phyloP scores from a whole-genome alignment of 805 yeast species.

The Candida broadrunensis region DNA sequence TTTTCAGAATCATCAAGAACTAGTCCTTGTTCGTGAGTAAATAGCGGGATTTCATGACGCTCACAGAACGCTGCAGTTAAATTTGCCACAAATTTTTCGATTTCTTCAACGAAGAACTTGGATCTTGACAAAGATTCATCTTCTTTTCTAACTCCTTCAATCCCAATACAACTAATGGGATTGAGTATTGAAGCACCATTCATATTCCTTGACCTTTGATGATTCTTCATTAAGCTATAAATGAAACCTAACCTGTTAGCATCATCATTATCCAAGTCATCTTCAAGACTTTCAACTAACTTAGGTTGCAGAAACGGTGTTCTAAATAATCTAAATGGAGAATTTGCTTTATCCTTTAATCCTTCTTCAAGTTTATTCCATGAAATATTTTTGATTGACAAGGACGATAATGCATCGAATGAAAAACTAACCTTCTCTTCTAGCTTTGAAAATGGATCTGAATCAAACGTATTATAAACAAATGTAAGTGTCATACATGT shows the following conservation, averaged over 20 bases:
- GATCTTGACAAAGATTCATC: conserved; percentile 7
- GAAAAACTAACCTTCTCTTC: conserved; percentile 20
- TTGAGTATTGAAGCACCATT: conserved; percentile 22
- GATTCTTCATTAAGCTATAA: conserved; percentile 26
- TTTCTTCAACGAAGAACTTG: conserved; percentile 23
- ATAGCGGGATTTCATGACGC: conserved; percentile 13
- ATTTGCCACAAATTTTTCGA: conserved; percentile 22
- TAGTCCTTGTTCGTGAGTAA: conserved; percentile 16
- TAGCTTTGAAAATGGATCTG: conserved; percentile 27
- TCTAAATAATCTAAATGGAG: conserved; percentile 19
- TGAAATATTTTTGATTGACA: conserved; percentile 20
- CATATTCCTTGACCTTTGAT: conserved; percentile 28
- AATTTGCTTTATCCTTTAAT: conserved; percentile 22
- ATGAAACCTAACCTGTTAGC: conserved; percentile 30
- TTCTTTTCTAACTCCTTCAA: background rate
- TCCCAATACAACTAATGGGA: background rate
- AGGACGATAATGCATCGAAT: conserved; percentile 23
- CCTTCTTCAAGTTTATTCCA: conserved; percentile 22
- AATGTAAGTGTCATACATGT: conserved; percentile 37
- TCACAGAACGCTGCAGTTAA: conserved; percentile 21
- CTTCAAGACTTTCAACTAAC: background rate
- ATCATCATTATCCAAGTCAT: conserved; percentile 19
- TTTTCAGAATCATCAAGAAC: conserved; percentile 3
- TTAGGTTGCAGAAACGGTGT: conserved; percentile 4
- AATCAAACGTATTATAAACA: conserved; percentile 29